phyloP scores from a whole-genome alignment of 176 grass and related monocot genomes.

The Triticum urartu region DNA sequence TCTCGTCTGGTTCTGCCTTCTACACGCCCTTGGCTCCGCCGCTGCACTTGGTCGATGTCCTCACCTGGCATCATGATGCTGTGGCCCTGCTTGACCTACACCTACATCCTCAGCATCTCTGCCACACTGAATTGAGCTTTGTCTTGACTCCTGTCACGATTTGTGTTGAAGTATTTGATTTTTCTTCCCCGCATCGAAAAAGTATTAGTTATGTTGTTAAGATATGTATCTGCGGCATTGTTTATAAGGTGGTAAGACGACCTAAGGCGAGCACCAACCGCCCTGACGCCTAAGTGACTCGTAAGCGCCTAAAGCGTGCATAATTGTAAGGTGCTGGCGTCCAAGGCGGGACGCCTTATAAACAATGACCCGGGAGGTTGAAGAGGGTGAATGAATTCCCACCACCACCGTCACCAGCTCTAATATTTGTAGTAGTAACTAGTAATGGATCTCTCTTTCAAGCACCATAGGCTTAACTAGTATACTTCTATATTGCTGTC shows the following conservation, averaged over 20 bases:
- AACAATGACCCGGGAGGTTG: background rate
- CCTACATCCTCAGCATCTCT: background rate
- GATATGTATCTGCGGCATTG: background rate
- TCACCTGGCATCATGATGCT: background rate
- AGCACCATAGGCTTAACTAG: constrained; percentile 15
- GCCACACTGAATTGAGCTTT: background rate
- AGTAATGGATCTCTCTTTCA: background rate
- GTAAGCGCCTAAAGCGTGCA: too few relatives aligned
- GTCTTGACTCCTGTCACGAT: background rate
- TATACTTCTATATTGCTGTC: constrained; percentile 6
- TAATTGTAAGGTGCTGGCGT: too few relatives aligned
- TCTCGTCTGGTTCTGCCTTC: background rate
- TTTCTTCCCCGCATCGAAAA: background rate
- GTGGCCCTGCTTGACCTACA: background rate
- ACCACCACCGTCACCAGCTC: background rate
- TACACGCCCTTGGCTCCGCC: background rate
- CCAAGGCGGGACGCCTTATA: too few relatives aligned
- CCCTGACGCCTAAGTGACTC: too few relatives aligned
- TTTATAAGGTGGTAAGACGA: too few relatives aligned
- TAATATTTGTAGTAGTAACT: background rate
- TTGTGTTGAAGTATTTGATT: background rate
- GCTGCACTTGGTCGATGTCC: background rate
- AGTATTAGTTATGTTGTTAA: background rate
- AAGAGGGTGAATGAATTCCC: background rate
- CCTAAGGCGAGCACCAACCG: too few relatives aligned